These are phyloP conservation scores for Geotrichum histeridarum DNA, from an alignment of 1,139 yeast genomes.

Conservation along the genomic window DNA sequence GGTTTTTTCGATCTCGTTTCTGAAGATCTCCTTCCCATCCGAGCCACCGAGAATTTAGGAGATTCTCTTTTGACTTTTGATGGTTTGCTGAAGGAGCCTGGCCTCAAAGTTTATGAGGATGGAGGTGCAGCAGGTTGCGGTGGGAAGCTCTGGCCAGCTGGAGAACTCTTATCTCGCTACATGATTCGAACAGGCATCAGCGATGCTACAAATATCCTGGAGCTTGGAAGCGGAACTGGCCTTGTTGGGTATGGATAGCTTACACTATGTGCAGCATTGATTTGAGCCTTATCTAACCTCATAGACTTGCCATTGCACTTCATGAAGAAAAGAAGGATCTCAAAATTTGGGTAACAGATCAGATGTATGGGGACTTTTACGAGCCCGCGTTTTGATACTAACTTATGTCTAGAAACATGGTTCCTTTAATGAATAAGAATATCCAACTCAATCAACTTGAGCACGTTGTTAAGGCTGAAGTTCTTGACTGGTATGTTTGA, in stretches of 20 bases:
- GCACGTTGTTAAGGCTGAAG: conserved; percentile 40
- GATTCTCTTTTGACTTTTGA: conserved; percentile 41
- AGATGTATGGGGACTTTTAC: conserved; percentile 26
- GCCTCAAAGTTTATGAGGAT: conserved; percentile 46
- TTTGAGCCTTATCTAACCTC: not conserved
- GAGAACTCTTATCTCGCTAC: conserved; percentile 48
- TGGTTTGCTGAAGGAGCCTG: conserved; percentile 39
- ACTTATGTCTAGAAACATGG: conserved; percentile 33
- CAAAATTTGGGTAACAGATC: conserved; percentile 44
- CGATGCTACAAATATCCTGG: conserved; percentile 39
- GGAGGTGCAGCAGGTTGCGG: conserved; percentile 58
- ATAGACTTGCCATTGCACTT: conserved; percentile 36
- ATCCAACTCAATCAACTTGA: conserved; percentile 40
- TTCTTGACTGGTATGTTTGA: conserved; percentile 41
- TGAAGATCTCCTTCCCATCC: conserved; percentile 34
- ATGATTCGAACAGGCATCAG: conserved; percentile 34
- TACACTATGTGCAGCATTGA: not conserved
- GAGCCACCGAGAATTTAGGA: conserved; percentile 41
- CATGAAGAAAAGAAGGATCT: conserved; percentile 33
- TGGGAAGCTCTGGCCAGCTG: conserved; percentile 58
- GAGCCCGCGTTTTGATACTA: conserved; percentile 4
- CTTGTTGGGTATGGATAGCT: conserved; percentile 40
- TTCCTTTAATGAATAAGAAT: conserved; percentile 46
- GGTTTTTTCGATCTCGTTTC: conserved; percentile 10
- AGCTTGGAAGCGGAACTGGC: conserved; percentile 56